Percentiles rank a stretch among this genome's conserved stretches.
phyloP scores from a whole-genome alignment of 139 green algal genomes.

The Bryopsis sp. region DNA sequence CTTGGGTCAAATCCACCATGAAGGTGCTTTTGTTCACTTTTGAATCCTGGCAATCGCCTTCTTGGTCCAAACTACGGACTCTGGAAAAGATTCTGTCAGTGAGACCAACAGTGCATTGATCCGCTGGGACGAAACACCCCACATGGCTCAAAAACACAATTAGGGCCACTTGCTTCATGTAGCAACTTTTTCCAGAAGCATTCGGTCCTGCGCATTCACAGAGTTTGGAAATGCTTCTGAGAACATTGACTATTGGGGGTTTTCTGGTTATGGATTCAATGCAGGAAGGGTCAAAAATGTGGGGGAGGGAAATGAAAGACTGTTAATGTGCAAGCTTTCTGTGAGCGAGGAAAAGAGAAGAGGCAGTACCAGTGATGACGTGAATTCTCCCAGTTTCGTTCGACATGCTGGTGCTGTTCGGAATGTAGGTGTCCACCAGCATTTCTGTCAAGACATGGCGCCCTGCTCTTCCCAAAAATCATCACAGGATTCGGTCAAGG shows the following conservation, averaged over 20 bases:
- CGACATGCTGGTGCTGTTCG: constrained; percentile 66
- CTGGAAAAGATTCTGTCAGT: constrained; percentile 73
- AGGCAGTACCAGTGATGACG: constrained; percentile 46
- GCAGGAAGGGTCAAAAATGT: no score
- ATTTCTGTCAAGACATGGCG: constrained; percentile 73
- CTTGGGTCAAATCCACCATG: constrained; percentile 70
- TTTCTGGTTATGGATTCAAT: no score
- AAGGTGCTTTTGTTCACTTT: constrained; percentile 55
- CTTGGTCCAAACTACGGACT: constrained; percentile 15
- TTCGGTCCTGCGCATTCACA: constrained; percentile 62
- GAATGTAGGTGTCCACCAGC: constrained; percentile 61
- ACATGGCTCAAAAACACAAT: constrained; percentile 76
- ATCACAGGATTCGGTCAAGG: no score
- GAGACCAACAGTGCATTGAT: constrained; percentile 49
- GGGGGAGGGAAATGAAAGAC: no score
- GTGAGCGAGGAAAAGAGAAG: no score
- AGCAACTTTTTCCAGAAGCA: constrained; percentile 68
- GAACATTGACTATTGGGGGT: no score
- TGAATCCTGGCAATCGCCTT: constrained; percentile 33
- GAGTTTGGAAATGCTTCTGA: no score
- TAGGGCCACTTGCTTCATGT: constrained; percentile 82
- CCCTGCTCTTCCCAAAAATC: no score
- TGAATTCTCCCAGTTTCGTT: constrained; percentile 25
- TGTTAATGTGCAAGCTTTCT: no score
- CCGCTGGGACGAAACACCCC: constrained; percentile 57